Evolutionary conservation across 164 flowering plant genomes (phyloP), one percentile per base, ranked within the genome.

Genomic region (Piper longum): DNA sequence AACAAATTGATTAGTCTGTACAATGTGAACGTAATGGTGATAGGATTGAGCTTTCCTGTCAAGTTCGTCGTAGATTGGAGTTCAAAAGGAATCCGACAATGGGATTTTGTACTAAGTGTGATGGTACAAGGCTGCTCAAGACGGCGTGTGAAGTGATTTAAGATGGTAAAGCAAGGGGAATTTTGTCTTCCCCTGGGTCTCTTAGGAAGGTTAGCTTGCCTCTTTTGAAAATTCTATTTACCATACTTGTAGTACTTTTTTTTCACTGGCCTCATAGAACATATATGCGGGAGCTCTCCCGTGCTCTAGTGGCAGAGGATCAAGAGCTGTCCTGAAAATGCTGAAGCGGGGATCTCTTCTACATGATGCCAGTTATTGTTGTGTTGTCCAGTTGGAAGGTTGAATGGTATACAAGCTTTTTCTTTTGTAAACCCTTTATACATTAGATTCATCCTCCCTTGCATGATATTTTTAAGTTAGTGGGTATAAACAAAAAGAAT

Each of bases 141-240:
- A 90, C 97, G 0, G 99, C 86, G 83, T 70, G 93, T 96, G 0
- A 93, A 93, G 77, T 80, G 96, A 66, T 93, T 88, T 57, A 64
- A 69, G 1, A 87, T 93, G 95, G 63, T 72, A 0, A 93, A 90
- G 77, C 68, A 66, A 13, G 90, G 99, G 99, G 96, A 95, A 4
- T 90, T 80, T 59, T 55, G 85, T 70, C 83, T 90, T 71, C 97
- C 99, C 68, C 67, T 81, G 13, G 89, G 95, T 57, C 69, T 87
- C 67, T 86, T 81, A 2, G 97, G 99, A 68, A 81, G 95, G 99
- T 93, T 77, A 65, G 42, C 26, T n/a, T 41, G 19, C 59, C 4
- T 16, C 26, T 41, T 59, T 41, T 41, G 3, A 41, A 5, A 8
- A n/a, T n/a, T n/a, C n/a, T n/a, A n/a, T n/a, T n/a, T n/a, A n/a